phyloP scores from a whole-genome alignment of 805 yeast species.

The Lipomyces chichibuensis region DNA sequence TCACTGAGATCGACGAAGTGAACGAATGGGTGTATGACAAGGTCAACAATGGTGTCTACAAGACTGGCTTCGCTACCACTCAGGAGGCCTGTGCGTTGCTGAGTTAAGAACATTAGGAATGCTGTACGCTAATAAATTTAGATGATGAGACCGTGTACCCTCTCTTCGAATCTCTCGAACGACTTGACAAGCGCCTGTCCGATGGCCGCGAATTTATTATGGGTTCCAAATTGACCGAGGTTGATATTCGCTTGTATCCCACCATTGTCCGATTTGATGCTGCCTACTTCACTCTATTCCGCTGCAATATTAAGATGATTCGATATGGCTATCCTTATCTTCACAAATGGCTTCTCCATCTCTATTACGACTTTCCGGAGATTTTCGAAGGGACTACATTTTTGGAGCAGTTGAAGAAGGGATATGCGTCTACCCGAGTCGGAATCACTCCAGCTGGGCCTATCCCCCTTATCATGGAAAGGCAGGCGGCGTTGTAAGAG shows the following conservation, averaged over 20 bases:
- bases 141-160: constrained; percentile 61
- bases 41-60: constrained; percentile 92
- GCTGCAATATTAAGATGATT: constrained; percentile 81
- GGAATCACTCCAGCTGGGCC: constrained; percentile 86
- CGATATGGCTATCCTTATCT: constrained; percentile 76
- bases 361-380: constrained; percentile 76
- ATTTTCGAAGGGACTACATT: constrained; percentile 78
- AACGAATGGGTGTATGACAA: constrained; percentile 81
- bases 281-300: constrained; percentile 92
- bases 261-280: constrained; percentile 91
- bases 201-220: constrained; percentile 52
- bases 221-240: constrained; percentile 78
- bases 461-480: constrained; percentile 65
- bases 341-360: constrained; percentile 76
- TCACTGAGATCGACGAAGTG: constrained; percentile 67
- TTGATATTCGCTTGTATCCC: constrained; percentile 82
- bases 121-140: constrained; percentile 37
- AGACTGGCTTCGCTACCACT: constrained; percentile 82
- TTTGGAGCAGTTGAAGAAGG: constrained; percentile 86
- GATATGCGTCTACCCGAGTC: constrained; percentile 66
- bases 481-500: neutral
- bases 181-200: constrained; percentile 63
- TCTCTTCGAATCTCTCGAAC: constrained; percentile 69
- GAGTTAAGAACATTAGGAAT: neutral
- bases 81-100: constrained; percentile 67